These are phyloP conservation scores for Eucalyptus viminalis DNA, from an alignment of 345 rosid genomes.

Conservation along the genomic window DNA sequence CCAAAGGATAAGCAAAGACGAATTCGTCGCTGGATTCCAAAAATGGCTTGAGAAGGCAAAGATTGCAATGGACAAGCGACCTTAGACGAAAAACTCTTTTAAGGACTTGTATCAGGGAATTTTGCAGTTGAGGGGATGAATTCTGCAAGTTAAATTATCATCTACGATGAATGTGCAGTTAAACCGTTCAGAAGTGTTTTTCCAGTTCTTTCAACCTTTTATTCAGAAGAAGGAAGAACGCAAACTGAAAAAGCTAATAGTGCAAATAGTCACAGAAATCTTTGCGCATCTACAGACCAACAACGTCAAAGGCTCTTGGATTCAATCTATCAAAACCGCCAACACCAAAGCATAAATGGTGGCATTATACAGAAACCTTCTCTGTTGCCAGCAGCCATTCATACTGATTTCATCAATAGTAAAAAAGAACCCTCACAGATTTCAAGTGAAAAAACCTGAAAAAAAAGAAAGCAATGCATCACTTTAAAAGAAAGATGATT, in stretches of 20 bases:
- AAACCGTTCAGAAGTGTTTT: not conserved
- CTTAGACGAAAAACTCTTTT: not conserved
- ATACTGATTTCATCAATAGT: not conserved
- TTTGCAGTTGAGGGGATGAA: not conserved
- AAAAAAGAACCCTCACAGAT: not conserved
- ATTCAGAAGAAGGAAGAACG: slow-evolving; percentile 9
- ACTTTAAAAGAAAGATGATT: not conserved
- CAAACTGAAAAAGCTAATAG: not conserved
- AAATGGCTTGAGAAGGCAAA: slow-evolving; percentile 17
- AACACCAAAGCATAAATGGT: not conserved
- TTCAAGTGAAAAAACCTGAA: not conserved
- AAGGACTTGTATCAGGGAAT: not conserved
- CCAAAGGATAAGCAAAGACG: slow-evolving; percentile 3
- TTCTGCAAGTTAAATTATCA: not conserved
- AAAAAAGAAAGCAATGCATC: not conserved
- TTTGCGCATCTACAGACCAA: not conserved
- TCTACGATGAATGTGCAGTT: not conserved
- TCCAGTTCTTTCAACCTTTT: slow-evolving; percentile 5
- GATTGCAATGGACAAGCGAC: not conserved
- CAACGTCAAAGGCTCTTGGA: not conserved
- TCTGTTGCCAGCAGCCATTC: not conserved
- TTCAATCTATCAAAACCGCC: not conserved
- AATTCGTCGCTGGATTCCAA: slow-evolving; percentile 8
- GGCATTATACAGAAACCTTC: not conserved
- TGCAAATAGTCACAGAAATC: slow-evolving; percentile 4